These are phyloP conservation scores for Alternaria conjuncta DNA, from an alignment of 2,329 filamentous ascomycete species.

Conservation along the genomic window DNA sequence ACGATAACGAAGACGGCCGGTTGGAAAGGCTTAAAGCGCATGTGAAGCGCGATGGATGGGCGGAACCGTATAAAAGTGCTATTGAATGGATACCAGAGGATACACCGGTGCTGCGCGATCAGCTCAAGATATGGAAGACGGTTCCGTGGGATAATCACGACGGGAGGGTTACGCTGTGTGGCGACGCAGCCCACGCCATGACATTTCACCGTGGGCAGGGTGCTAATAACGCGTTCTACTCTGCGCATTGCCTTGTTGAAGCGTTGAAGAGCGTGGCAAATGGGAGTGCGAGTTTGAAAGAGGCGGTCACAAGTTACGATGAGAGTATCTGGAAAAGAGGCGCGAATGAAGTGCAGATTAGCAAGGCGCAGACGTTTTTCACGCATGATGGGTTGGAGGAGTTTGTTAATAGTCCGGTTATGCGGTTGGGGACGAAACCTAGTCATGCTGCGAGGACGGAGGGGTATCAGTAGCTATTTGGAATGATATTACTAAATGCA, in stretches of 20 bases:
- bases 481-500: no score
- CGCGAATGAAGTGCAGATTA: slow-evolving; percentile 41
- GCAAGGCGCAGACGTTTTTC: slow-evolving; percentile 40
- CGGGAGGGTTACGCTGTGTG: slow-evolving; percentile 45
- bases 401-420: slow-evolving; percentile 39
- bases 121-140: slow-evolving; percentile 46
- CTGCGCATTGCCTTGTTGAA: slow-evolving; percentile 38
- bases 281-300: slow-evolving; percentile 7
- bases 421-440: slow-evolving; percentile 39
- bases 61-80: slow-evolving; percentile 43
- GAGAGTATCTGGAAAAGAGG: slow-evolving; percentile 36
- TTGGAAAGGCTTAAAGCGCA: slow-evolving; percentile 37
- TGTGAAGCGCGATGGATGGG: slow-evolving; percentile 35
- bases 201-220: slow-evolving; percentile 50
- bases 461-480: slow-evolving; percentile 24
- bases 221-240: slow-evolving; percentile 47
- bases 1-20: slow-evolving; percentile 33
- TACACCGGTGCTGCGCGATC: slow-evolving; percentile 36
- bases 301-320: slow-evolving; percentile 36
- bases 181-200: slow-evolving; percentile 52
- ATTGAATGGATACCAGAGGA: slow-evolving; percentile 44
- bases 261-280: slow-evolving; percentile 27
- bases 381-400: slow-evolving; percentile 41
- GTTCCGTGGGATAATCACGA: slow-evolving; percentile 42
- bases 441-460: slow-evolving; percentile 38